Base-by-base conservation (phyloP, 495 filamentous ascomycete species). In the Lindgomyces ingoldianus region DNA sequence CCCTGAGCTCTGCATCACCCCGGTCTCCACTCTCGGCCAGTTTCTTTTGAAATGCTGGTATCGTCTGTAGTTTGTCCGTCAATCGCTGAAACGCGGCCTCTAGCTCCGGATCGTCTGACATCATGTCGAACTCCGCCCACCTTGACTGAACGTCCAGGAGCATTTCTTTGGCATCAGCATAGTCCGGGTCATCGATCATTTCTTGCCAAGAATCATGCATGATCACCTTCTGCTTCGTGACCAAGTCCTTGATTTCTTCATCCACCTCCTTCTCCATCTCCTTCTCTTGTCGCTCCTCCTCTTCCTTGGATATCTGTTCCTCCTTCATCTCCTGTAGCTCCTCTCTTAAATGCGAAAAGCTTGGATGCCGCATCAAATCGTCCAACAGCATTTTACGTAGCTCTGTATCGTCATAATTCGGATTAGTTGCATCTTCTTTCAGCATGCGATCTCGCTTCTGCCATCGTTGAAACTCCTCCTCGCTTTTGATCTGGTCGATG, bases 361-460 rank as follows among this genome's bases (percentile, higher is more conserved):
- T 50, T 16, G 67, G 67, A 36, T 65, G 30, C 9, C 12, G 11
- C 33, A 62, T 65, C 29, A 70, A 22, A 27, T 58, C 51, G 19
- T 57, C 51, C n/a, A 70, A 30, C 22, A 50, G 14, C 45, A 22
- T 8, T 12, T 30, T 33, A 2, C 49, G 19, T n/a, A 68, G 48
- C 41, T 62, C 52, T n/a, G 65, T 36, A n/a, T 54, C 45, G 54
- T 68, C 59, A n/a, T 68, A 62, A 19, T 68, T 41, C 4, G 65
- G 58, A 22, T 68, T 42, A 10, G 12, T 18, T 2, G n/a, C 27
- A 16, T 56, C 42, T 27, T 60, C 50, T 41, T 67, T 26, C n/a
- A 60, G 25, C 64, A 64, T 64, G n/a, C n/a, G 42, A 6, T 41
- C 14, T 29, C 14, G 22, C 29, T 58, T 29, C 33, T 52, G 16